These are phyloP conservation scores for Prunus mira DNA, from an alignment of 306 rosid genomes.

Conservation along the genomic window DNA sequence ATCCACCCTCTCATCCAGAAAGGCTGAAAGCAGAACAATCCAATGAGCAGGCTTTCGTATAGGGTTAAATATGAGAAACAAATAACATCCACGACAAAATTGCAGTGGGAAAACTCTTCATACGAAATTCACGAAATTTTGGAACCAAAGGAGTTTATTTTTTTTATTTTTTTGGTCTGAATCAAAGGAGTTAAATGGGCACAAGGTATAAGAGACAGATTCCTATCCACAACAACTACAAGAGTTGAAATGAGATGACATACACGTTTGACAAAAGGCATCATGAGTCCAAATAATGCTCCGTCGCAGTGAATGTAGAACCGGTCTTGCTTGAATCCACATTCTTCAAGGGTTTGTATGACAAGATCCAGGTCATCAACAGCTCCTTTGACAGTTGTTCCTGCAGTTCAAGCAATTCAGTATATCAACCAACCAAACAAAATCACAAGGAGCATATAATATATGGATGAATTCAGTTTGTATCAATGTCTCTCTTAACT, in stretches of 20 bases:
- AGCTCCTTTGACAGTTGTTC: conserved; percentile 69
- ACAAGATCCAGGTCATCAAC: conserved; percentile 64
- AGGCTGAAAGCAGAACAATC: not conserved
- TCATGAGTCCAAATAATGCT: conserved; percentile 65
- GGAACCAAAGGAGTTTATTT: not conserved
- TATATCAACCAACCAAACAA: not conserved
- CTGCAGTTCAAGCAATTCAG: conserved; percentile 25
- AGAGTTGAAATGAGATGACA: conserved; percentile 14
- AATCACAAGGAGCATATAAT: not conserved
- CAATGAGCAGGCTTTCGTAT: not conserved
- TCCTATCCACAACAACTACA: not conserved
- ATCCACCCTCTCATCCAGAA: not conserved
- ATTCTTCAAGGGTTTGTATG: conserved; percentile 43
- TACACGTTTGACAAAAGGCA: conserved; percentile 58
- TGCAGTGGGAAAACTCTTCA: no score
- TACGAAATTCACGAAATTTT: not conserved
- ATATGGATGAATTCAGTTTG: not conserved
- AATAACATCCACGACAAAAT: not conserved
- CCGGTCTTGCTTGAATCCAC: conserved; percentile 49
- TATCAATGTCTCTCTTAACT: not conserved
- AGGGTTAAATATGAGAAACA: not conserved
- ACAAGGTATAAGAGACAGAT: not conserved
- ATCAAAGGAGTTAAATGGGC: not conserved
- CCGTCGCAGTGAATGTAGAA: conserved; percentile 79
- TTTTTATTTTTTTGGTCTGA: not conserved